Evolutionary conservation across 75 land plant species (phyloP), one percentile per base, ranked within the genome.

Genomic region (Pinus tabuliformis): DNA sequence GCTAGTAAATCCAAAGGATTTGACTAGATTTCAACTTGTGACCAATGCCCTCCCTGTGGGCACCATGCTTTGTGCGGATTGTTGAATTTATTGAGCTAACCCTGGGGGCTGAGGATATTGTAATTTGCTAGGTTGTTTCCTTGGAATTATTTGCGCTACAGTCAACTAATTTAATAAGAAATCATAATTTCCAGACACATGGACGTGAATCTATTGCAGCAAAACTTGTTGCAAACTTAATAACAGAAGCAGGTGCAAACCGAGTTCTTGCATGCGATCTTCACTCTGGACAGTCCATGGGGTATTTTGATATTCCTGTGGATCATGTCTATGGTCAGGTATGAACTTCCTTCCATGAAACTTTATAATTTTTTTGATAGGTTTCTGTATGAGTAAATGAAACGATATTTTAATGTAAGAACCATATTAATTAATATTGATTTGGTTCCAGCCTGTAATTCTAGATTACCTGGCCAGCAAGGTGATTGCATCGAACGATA

Each of bases 161-260:
- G 22, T 68, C 72, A 39, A 68, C 72, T 42, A n/a, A 13, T 39
- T 68, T n/a, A 42, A 42, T 42, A 42, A 42, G 22, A 18, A 49
- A 49, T 49, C 12, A 49, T 49, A 9, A 49, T 49, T 49, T 49
- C 54, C 54, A 49, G 98, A 93, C 94, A 49, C 98, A 93, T 76
- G 98, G 98, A 37, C 93, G 98, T 62, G 98, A 95, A 78, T 95
- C 98, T 3, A 95, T 95, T 74, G 97, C 98, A 22, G 98, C 98
- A 79, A 95, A 95, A 77, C 94, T 95, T 70, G 97, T 94, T 18
- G 98, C 98, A 56, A 95, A 95, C 82, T 75, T 95, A 70, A 91
- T 95, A 33, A 95, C 98, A 59, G 97, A 91, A 82, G 98, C 98
- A 3, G 98, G 98, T 64, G 98, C 95, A 22, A 87, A 95, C 63